Base-by-base conservation (phyloP, 352 stramenopile species). In the Phytophthora chlamydospora region DNA sequence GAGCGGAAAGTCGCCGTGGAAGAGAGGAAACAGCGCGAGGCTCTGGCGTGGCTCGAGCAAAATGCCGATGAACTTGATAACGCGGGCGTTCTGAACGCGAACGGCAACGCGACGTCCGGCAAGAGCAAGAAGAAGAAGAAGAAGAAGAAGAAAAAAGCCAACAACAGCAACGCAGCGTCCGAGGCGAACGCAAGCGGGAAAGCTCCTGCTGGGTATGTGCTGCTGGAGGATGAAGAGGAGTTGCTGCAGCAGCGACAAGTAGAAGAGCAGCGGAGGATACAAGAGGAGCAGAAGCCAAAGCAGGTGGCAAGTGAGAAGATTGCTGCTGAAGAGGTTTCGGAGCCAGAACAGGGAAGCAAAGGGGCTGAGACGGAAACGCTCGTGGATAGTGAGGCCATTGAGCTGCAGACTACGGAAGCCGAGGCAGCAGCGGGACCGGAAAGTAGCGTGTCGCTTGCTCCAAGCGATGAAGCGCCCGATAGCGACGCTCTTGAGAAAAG, bases 51-150 rank as follows among this genome's bases (percentile, higher is more conserved):
- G 80, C 57, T 89, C 2, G 65, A 83, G 53, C 60, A 74, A 33
- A 78, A 78, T 40, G 68, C 71, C 4, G 73, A 83, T 12, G 71
- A 79, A 29, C 55, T 47, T 38, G 58, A 61, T n/a, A 41, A 47
- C 39, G 63, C 34, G 41, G 40, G 52, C 3, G 43, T 49, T 10
- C 44, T 54, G 12, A 83, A 71, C 24, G 36, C 54, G 19, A 71
- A 66, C 32, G 44, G 45, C 0, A 64, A 66, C n/a, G 7, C 19
- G 4, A 48, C 55, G 17, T 61, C 49, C 1, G 55, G 45, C 12
- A 87, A 88, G 56, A 83, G 57, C 44, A 92, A 90, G 53, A 88
- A 83, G 53, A 91, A 89, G 65, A 90, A 90, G 50, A 73, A 75
- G 21, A 92, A 86, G 61, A 85, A 86, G 58, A 90, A 79, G 45